Conservation (phyloP, 352 stramenopile genomes). For the Phytophthora crassamura region DNA sequence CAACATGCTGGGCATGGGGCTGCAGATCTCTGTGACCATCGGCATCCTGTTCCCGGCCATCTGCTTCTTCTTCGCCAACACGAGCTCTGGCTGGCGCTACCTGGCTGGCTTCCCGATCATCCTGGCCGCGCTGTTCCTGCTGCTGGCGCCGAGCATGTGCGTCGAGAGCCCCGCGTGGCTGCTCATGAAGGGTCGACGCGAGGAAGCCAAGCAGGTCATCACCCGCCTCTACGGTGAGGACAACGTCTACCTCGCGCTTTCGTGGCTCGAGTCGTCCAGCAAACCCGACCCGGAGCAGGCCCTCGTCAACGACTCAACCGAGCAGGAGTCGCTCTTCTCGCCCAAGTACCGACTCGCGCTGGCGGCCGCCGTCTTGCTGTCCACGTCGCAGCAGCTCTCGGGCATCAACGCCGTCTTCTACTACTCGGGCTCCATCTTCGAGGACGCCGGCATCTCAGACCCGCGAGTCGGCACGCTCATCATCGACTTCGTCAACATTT, state of each 20-base stretch:
- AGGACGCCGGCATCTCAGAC: slow-evolving; percentile 19
- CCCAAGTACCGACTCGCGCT: slow-evolving; percentile 12
- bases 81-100: slow-evolving; percentile 41
- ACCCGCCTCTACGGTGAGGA: slow-evolving; percentile 41
- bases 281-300: slow-evolving; percentile 25
- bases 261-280: slow-evolving; percentile 23
- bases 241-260: slow-evolving; percentile 30
- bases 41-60: slow-evolving; percentile 19
- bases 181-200: slow-evolving; percentile 24
- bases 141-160: slow-evolving; percentile 35
- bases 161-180: slow-evolving; percentile 40
- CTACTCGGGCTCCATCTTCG: slow-evolving; percentile 23
- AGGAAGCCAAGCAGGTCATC: slow-evolving; percentile 30
- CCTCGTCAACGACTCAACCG: not conserved
- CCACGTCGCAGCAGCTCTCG: slow-evolving; percentile 11
- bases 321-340: slow-evolving; percentile 14
- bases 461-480: slow-evolving; percentile 13
- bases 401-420: slow-evolving; percentile 23
- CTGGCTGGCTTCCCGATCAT: slow-evolving; percentile 52
- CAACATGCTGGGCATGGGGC: slow-evolving; percentile 14
- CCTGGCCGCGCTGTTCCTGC: slow-evolving; percentile 45
- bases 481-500: slow-evolving; percentile 8
- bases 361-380: slow-evolving; percentile 2
- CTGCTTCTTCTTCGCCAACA: slow-evolving; percentile 34
- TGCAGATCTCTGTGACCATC: slow-evolving; percentile 23